These are phyloP conservation scores for Acer saccharum DNA, from an alignment of 345 rosid species.

Conservation along the genomic window DNA sequence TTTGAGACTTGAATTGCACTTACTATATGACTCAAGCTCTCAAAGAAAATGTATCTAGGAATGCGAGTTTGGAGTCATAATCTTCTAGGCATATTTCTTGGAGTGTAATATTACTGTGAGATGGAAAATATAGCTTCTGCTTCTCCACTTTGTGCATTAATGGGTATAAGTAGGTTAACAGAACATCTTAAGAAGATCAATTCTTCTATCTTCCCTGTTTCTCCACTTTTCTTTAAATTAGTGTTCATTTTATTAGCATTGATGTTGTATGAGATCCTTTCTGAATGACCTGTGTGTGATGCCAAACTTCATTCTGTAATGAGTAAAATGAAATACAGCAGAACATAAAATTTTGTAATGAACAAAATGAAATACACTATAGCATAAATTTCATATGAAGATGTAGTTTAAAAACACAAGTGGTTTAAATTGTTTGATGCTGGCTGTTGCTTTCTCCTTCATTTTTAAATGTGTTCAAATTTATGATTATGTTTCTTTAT, in stretches of 20 bases:
- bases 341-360: not conserved
- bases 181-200: not conserved
- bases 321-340: not conserved
- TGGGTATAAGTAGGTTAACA: not conserved
- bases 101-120: not conserved
- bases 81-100: constrained; percentile 10
- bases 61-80: not conserved
- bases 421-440: not conserved
- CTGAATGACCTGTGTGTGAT: not conserved
- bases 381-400: not conserved
- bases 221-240: not conserved
- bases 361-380: not conserved
- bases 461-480: not conserved
- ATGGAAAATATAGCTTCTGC: not conserved
- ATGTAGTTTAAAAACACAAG: not conserved
- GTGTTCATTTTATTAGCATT: not conserved
- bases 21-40: not conserved
- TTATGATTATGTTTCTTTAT: not conserved
- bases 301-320: not conserved
- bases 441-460: constrained; percentile 9
- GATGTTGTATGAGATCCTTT: constrained; percentile 3
- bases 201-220: constrained; percentile 2
- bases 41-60: not conserved
- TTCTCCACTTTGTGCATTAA: not conserved
- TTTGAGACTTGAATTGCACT: not conserved